Evolutionary conservation across 2,329 filamentous ascomycete genomes (phyloP).

Genomic region (Aspergillus cejpii): DNA sequence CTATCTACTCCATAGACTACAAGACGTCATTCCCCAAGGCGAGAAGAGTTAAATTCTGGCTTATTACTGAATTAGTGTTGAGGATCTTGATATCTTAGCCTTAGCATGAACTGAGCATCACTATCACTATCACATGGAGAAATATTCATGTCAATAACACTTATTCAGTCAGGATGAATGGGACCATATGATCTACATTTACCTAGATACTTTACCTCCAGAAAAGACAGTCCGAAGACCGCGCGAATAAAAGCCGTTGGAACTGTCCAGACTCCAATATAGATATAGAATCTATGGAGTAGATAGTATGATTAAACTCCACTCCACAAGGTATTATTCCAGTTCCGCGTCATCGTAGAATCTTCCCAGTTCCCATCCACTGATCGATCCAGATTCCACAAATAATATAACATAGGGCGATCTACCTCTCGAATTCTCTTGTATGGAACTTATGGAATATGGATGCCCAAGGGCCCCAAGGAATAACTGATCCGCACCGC

Average conservation of each 20-base stretch:
- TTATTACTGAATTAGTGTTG: not conserved
- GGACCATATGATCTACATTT: no score
- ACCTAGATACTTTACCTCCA: no score
- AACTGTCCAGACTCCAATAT: no score
- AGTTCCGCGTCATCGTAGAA: not conserved
- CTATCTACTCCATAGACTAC: not conserved
- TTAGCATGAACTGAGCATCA: not conserved
- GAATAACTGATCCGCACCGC: slow-evolving; percentile 11
- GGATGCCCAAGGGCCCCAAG: slow-evolving; percentile 9
- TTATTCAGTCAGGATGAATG: no score
- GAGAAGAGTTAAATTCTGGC: not conserved
- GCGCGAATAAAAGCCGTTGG: not conserved
- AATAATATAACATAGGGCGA: not conserved
- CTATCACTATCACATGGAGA: no score
- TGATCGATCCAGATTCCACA: not conserved
- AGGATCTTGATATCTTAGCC: not conserved
- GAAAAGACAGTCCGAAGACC: not conserved
- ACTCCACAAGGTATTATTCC: no score
- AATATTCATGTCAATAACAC: no score
- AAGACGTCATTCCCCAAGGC: not conserved
- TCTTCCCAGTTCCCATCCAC: not conserved
- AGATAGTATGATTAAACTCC: no score
- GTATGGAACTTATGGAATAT: not conserved
- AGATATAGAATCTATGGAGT: no score
- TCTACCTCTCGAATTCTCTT: not conserved